phyloP scores from a whole-genome alignment of 306 rosid genomes.

The Canavalia ensiformis region DNA sequence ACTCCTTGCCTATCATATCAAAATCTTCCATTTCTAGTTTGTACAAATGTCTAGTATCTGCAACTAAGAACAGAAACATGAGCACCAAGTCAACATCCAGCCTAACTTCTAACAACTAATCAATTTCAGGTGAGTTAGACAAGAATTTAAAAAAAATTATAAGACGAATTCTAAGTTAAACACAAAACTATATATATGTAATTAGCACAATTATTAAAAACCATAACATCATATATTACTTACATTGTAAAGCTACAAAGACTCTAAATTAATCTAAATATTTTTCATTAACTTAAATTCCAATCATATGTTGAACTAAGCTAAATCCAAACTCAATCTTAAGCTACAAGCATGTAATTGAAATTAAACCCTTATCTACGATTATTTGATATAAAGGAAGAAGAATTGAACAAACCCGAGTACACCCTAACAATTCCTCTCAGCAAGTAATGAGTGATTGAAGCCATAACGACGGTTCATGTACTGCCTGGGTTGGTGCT shows the following conservation, averaged over 20 bases:
- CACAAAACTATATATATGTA: slow-evolving; percentile 1
- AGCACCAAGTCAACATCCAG: background rate
- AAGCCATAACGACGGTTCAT: slow-evolving; percentile 99
- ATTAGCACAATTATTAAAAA: background rate
- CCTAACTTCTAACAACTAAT: background rate
- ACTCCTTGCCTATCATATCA: background rate
- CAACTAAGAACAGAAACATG: background rate
- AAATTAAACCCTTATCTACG: slow-evolving; percentile 29
- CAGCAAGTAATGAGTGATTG: slow-evolving; percentile 96
- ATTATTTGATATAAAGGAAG: background rate
- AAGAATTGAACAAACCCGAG: slow-evolving; percentile 55
- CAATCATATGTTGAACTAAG: background rate
- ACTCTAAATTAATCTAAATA: background rate
- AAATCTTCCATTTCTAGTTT: background rate
- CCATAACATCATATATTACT: background rate
- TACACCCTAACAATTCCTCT: slow-evolving; percentile 73
- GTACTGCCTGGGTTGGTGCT: slow-evolving; percentile 93
- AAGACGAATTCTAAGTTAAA: background rate
- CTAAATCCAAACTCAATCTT: slow-evolving; percentile 12
- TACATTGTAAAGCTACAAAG: background rate
- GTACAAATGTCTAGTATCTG: background rate
- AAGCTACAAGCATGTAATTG: slow-evolving; percentile 26
- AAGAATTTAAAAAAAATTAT: background rate
- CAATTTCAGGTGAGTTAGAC: background rate
- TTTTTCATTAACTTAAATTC: background rate